Conservation (phyloP, 495 filamentous ascomycete genomes). For the Aspergillus bertholletiae region DNA sequence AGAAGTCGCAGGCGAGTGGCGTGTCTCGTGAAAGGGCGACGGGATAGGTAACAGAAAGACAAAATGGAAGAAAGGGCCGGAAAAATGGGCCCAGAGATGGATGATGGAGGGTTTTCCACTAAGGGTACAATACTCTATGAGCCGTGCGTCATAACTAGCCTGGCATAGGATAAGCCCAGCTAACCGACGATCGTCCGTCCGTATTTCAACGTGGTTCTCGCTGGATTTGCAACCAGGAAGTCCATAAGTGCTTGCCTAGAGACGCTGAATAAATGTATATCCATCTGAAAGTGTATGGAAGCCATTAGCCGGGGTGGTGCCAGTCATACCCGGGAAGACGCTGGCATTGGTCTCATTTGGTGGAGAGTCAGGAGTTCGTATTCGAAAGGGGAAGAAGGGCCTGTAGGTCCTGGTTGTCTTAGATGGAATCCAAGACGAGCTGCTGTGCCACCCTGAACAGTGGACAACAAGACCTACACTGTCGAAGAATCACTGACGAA, state of each 20-base stretch:
- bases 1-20: neutral
- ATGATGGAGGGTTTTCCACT: neutral
- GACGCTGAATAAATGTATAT: neutral
- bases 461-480: neutral
- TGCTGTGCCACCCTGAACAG: neutral
- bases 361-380: neutral
- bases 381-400: neutral
- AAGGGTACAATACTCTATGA: neutral
- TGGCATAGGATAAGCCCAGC: neutral
- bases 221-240: neutral
- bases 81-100: neutral
- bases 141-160: neutral
- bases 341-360: neutral
- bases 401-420: neutral
- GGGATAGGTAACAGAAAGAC: neutral
- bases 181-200: conserved; percentile 2
- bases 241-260: neutral
- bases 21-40: neutral
- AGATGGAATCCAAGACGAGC: neutral
- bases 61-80: neutral
- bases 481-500: neutral
- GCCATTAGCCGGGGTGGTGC: neutral
- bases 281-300: neutral
- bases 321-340: neutral
- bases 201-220: conserved; percentile 3